These are phyloP conservation scores for Epichloe sibirici DNA, from an alignment of 2,329 filamentous ascomycete species.

Conservation along the genomic window DNA sequence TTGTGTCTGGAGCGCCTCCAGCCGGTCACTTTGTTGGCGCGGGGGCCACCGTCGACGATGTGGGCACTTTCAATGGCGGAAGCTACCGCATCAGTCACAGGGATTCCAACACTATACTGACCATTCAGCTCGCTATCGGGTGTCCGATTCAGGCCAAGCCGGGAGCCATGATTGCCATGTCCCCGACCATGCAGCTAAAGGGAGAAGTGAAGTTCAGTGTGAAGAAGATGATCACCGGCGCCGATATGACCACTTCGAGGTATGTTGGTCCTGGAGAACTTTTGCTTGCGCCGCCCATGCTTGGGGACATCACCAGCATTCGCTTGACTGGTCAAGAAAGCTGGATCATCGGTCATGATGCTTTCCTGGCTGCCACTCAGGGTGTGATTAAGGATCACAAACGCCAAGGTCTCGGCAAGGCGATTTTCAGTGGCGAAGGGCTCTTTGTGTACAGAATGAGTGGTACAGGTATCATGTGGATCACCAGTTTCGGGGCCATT, in stretches of 20 bases:
- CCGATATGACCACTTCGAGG: slow-evolving; percentile 64
- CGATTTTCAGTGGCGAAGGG: slow-evolving; percentile 88
- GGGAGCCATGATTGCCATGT: slow-evolving; percentile 92
- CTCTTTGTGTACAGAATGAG: slow-evolving; percentile 80
- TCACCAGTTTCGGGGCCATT: slow-evolving; percentile 89
- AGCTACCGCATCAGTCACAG: slow-evolving; percentile 88
- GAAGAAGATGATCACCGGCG: slow-evolving; percentile 80
- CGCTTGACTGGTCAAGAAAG: slow-evolving; percentile 57
- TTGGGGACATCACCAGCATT: slow-evolving; percentile 79
- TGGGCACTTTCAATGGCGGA: slow-evolving; percentile 95
- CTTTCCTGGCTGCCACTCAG: slow-evolving; percentile 74
- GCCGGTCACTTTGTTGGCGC: slow-evolving; percentile 52
- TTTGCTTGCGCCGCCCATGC: slow-evolving; percentile 62
- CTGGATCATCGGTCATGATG: slow-evolving; percentile 81
- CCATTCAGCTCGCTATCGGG: slow-evolving; percentile 77
- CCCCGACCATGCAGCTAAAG: slow-evolving; percentile 70
- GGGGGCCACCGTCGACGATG: slow-evolving; percentile 56
- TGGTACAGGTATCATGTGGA: slow-evolving; percentile 73
- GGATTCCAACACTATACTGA: slow-evolving; percentile 81
- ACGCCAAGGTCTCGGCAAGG: slow-evolving; percentile 74
- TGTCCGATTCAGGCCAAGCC: slow-evolving; percentile 75
- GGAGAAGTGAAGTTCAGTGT: slow-evolving; percentile 75
- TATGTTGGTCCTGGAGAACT: slow-evolving; percentile 88
- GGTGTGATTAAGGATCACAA: slow-evolving; percentile 84
- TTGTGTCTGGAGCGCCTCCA: slow-evolving; percentile 27